These are phyloP conservation scores for Cercospora janseana DNA, from an alignment of 2,329 filamentous ascomycete genomes.

Conservation along the genomic window DNA sequence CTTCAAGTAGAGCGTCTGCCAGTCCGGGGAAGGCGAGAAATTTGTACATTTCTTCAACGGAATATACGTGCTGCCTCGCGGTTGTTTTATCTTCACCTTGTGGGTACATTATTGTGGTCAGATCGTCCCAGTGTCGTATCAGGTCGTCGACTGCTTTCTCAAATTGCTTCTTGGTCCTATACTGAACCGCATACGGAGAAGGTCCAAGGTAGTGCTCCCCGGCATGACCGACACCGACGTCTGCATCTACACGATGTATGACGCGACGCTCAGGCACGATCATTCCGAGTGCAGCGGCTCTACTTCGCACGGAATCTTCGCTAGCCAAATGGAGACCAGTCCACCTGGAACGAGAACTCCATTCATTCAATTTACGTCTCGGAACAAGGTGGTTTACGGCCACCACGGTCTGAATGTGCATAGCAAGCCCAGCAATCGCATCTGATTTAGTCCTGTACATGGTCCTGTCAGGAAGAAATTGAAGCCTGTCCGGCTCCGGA, in stretches of 20 bases:
- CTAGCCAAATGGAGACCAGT: conserved; percentile 28
- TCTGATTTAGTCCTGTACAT: conserved; percentile 8
- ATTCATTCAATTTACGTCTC: neutral
- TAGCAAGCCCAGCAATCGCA: conserved; percentile 53
- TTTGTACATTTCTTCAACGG: neutral
- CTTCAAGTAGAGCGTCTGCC: conserved; percentile 6
- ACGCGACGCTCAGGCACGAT: conserved; percentile 9
- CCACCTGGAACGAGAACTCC: conserved; percentile 6
- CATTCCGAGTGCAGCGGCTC: conserved; percentile 11
- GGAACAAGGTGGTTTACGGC: conserved; percentile 13
- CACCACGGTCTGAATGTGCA: conserved; percentile 51
- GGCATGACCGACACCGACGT: neutral
- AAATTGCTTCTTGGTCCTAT: conserved; percentile 2
- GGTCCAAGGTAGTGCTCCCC: neutral
- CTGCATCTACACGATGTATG: neutral
- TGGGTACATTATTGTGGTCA: neutral
- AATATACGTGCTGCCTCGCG: neutral
- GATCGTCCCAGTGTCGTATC: conserved; percentile 1
- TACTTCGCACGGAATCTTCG: conserved; percentile 47
- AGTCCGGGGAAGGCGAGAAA: conserved; percentile 2
- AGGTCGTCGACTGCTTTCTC: conserved; percentile 1
- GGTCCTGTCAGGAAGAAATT: conserved; percentile 57
- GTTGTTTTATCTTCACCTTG: neutral
- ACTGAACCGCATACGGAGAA: conserved; percentile 8
- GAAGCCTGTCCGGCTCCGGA: conserved; percentile 57